Evolutionary conservation across 2,329 filamentous ascomycete genomes (phyloP), one percentile per base, ranked within the genome.

Genomic region (Verticillium longisporum): DNA sequence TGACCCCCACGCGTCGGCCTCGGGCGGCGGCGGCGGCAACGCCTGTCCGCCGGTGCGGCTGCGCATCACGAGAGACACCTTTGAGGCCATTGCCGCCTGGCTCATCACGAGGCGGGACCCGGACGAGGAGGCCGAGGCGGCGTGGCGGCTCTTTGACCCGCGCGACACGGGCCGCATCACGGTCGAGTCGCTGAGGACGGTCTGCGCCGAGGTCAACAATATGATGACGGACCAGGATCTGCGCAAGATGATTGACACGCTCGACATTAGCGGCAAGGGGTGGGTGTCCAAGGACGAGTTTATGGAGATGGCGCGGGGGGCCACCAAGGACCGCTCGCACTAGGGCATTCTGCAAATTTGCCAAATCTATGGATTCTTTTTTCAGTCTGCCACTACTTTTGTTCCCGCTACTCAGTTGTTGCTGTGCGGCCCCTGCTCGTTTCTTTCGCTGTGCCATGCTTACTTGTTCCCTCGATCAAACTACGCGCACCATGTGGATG

Each of bases 241-340:
- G 64, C 83, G 86, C 68, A 92, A 92, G 66, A 99, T 99, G 95
- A 95, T 99, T 77, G 92, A 97, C 71, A 94, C 98, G 75, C 96
- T 98, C 78, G 95, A 99, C 78, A 83, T 97, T 66, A 91, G 96
- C 71, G 94, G 92, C 1, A 96, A 96, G 68, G 93, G 93, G 11
- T 92, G 84, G 60, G 87, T 90, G 7, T 86, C 84, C 65, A 79
- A 85, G 66, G 87, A 89, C 61, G 87, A 90, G 73, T 90, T 90
- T 70, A 83, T 87, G 59, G 83, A 85, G 68, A 85, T 88, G 76
- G 64, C 64, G 54, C 13, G 57, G 6, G 57, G 57, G 21, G 54
- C 54, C 54, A 34, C 32, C 26, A 55, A 34, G 54, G 57, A 58
- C 57, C 38, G 38, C n/a, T 50, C 41, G 41, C 41, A 50, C 41